Conservation (phyloP, 495 filamentous ascomycete genomes). For the Pyrenula massariospora region DNA sequence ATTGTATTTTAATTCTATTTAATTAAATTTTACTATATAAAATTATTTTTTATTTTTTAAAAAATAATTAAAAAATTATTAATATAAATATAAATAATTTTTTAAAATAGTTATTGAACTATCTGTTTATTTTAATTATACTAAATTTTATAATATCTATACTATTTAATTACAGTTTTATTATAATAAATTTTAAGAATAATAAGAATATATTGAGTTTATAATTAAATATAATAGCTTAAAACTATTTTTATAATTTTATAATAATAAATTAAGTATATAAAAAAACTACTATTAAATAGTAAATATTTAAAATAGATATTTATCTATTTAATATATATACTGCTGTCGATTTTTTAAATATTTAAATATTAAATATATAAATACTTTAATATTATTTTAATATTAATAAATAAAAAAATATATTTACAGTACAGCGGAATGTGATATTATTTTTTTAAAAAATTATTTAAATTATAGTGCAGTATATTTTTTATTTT, state of each 20-base stretch:
- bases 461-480: constrained; percentile 1
- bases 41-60: not conserved
- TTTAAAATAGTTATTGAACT: constrained; percentile 1
- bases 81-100: constrained; percentile 6
- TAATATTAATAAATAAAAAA: not conserved
- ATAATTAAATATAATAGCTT: constrained; percentile 3
- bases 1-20: not conserved
- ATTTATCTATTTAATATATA: not conserved
- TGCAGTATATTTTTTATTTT: constrained; percentile 1
- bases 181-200: constrained; percentile 1
- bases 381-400: not conserved
- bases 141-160: constrained; percentile 1
- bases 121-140: constrained; percentile 1
- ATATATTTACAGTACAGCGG: not conserved
- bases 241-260: constrained; percentile 4
- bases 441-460: not conserved
- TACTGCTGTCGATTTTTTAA: not conserved
- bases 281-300: not conserved
- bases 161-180: not conserved
- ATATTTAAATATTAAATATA: not conserved
- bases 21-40: constrained; percentile 1
- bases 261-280: constrained; percentile 4
- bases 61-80: constrained; percentile 1
- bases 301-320: not conserved
- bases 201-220: constrained; percentile 1